A percentile compares a stretch with the other conserved stretches of the same genome.
These are phyloP conservation scores for Trifolium fragiferum DNA, from an alignment of 306 rosid genomes.

Conservation along the genomic window DNA sequence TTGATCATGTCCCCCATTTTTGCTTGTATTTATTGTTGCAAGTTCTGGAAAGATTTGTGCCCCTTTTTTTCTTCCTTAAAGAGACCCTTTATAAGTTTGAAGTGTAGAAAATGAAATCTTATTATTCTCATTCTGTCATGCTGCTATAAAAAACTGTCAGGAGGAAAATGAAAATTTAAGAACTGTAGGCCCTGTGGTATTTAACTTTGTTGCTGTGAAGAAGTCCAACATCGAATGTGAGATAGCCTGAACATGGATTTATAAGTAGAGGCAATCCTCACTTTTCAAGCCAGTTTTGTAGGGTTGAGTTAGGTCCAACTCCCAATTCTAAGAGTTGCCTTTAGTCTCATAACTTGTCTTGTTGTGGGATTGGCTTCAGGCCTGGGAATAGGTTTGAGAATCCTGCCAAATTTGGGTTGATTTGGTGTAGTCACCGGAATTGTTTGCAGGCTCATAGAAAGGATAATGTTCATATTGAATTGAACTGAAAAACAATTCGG, in stretches of 20 bases:
- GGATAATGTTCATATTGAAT: slow-evolving; percentile 1
- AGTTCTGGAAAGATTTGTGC: not conserved
- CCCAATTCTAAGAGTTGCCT: not conserved
- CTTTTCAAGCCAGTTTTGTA: no score
- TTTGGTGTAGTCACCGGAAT: slow-evolving; percentile 1
- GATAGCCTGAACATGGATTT: no score
- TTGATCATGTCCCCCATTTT: not conserved
- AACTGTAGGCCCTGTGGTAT: slow-evolving; percentile 20
- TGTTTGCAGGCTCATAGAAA: not conserved
- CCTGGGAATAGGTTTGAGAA: slow-evolving; percentile 23
- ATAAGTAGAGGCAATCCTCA: no score
- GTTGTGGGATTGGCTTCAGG: slow-evolving; percentile 21
- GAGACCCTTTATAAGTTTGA: not conserved
- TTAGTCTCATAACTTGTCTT: slow-evolving; percentile 36
- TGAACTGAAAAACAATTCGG: not conserved
- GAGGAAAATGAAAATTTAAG: slow-evolving; percentile 10
- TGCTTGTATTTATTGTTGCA: not conserved
- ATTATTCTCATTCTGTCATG: slow-evolving; percentile 15
- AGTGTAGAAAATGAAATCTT: not conserved
- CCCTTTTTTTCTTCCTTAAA: not conserved
- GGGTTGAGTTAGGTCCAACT: no score
- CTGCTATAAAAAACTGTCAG: slow-evolving; percentile 14
- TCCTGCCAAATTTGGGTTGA: not conserved
- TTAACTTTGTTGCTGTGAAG: slow-evolving; percentile 1
- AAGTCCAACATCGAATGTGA: no score